Base-by-base conservation (phyloP, 257 asterid genomes). In the Rehmannia glutinosa region DNA sequence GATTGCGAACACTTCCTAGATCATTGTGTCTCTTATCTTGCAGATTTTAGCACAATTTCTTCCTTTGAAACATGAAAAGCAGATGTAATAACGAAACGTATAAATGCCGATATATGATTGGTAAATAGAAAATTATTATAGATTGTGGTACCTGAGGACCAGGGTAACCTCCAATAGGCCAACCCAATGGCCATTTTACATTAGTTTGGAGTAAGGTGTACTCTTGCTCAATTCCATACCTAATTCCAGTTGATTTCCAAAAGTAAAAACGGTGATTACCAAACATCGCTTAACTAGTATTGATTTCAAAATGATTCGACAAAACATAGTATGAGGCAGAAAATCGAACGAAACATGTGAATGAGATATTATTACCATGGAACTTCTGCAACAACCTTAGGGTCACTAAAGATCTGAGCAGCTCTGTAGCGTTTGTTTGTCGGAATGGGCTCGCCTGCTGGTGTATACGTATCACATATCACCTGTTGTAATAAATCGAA, bases 131-230 rank as follows among this genome's bases (percentile, higher is more conserved):
- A 19, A 42, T 62, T 36, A 36, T 30, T 19, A 54, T 15, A 25
- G 36, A 35, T 41, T 33, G 12, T 1, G 56, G 67, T 76, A 93
- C 99, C 96, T 93, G 99, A 77, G 97, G 99, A 73, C 99, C 96
- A n/a, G 99, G 97, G 81, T 83, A 90, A 45, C 89, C 97, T 82
- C 99, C 99, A 61, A 79, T 84, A 25, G 98, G 98, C 98, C 97
- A 92, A 74, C 98, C 97, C 27, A 89, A 77, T 16, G 98, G 97
- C 98, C 98, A 92, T 2, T 86, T 89, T 27, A 86, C 95, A 16
- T 86, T 75, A 55, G 59, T 73, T 73, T 89, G 98, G 68, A 92
- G 89, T 71, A 92, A 86, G 73, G 97, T 89, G 87, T 89, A 78
- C 70, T 93, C 97, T 81, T 93, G 97, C 76, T 93, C 99, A 52